Evolutionary conservation across 257 asterid genomes (phyloP), one percentile per base, ranked within the genome.

Genomic region (Solanum paucissectum): DNA sequence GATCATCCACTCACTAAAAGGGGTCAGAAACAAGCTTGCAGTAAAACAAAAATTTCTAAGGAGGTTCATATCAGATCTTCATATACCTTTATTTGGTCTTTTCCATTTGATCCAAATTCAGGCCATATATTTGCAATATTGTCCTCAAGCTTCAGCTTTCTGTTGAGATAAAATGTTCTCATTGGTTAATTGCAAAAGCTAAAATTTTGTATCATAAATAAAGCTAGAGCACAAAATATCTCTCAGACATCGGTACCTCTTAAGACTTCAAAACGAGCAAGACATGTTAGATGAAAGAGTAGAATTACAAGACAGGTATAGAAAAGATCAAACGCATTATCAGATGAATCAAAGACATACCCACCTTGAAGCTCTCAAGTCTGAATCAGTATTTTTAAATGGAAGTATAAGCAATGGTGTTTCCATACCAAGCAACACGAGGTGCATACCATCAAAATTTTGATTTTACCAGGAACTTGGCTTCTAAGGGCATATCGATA

Each of bases 81-180:
- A 38, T 46, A 12, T 89, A 97, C 99, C 98, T 93, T 94, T 91
- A 97, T 95, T 88, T 90, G 91, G 86, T 94, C 97, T 92, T 97
- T 97, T 44, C 95, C 98, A 37, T 92, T 94, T 88, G 92, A 89
- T 90, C 94, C 95, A 92, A 97, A 97, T 60, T 90, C 98, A 66
- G 98, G 98, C 99, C 99, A 97, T 73, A 95, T 91, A 86, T 89
- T 90, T 89, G 90, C 92, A 88, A 95, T 94, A 87, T 91, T 92
- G 75, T 97, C 98, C 66, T 93, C 97, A 55, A 95, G 94, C 90
- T 90, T 94, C 93, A 97, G 94, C 90, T 89, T 94, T 96, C 99
- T 97, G 97, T 66, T 27, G 87, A 36, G 82, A 91, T 83, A 84
- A 86, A 29, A 88, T 83, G 27, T 66, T 79, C 79, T 8, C 44